phyloP scores from a whole-genome alignment of 176 grass and related monocot genomes.

The Guadua angustifolia region DNA sequence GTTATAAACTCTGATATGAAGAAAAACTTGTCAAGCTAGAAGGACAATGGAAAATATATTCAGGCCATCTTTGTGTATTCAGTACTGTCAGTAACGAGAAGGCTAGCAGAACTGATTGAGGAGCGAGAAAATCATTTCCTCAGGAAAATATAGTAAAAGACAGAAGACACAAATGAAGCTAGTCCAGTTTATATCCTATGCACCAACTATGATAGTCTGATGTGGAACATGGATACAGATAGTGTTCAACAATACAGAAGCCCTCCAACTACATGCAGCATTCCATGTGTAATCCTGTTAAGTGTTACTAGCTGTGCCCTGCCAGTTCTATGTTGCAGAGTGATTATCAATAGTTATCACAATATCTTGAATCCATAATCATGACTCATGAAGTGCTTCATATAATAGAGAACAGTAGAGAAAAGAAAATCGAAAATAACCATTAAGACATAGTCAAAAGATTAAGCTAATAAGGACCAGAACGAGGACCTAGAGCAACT shows the following conservation, averaged over 20 bases:
- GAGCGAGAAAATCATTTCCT: neutral
- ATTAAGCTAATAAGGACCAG: neutral
- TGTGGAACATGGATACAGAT: neutral
- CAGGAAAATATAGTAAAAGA: neutral
- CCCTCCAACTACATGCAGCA: neutral
- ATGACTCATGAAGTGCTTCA: neutral
- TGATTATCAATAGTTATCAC: neutral
- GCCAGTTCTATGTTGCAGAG: neutral
- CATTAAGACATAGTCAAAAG: neutral
- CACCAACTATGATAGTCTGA: neutral
- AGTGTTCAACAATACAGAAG: neutral
- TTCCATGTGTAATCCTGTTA: neutral
- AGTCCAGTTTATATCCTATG: neutral
- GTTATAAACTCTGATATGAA: neutral
- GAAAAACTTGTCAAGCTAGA: slow-evolving; percentile 25
- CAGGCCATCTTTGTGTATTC: neutral
- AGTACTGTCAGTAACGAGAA: neutral
- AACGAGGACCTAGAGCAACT: neutral
- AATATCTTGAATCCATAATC: neutral
- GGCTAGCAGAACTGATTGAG: neutral
- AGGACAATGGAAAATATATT: neutral
- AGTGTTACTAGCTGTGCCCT: neutral
- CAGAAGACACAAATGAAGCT: neutral
- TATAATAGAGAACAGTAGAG: neutral
- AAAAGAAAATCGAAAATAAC: neutral